Evolutionary conservation across 1,139 yeast species (phyloP).

Genomic region (Blastobotrys aristatus): DNA sequence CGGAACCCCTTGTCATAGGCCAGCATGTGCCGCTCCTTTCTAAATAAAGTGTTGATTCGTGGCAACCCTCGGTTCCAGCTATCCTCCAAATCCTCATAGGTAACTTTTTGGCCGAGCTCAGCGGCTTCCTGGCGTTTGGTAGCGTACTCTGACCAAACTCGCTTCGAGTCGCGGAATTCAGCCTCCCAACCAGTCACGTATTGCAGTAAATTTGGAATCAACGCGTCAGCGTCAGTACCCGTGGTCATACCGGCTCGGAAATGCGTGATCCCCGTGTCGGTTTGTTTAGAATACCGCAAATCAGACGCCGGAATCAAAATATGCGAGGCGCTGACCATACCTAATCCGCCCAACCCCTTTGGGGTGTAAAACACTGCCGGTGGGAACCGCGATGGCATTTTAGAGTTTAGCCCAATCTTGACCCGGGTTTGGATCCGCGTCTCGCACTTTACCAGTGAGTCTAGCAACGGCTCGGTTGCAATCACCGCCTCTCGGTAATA

Average conservation of each 20-base stretch:
- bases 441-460: conserved; percentile 82
- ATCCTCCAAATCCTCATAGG: conserved; percentile 89
- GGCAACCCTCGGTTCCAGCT: conserved; percentile 98
- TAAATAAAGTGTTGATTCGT: conserved; percentile 89
- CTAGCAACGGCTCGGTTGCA: conserved; percentile 72
- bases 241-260: conserved; percentile 89
- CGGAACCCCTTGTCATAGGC: conserved; percentile 96
- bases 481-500: conserved; percentile 92
- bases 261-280: conserved; percentile 92
- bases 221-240: conserved; percentile 56
- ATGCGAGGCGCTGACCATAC: conserved; percentile 97
- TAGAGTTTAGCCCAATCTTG: conserved; percentile 90
- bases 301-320: conserved; percentile 92
- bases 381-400: conserved; percentile 98
- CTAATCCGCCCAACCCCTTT: conserved; percentile 93
- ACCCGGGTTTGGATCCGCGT: conserved; percentile 92
- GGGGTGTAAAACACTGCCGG: conserved; percentile 99
- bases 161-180: conserved; percentile 86
- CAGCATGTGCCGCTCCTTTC: conserved; percentile 88
- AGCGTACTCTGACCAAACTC: conserved; percentile 98
- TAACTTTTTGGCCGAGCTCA: conserved; percentile 77
- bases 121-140: conserved; percentile 83
- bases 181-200: conserved; percentile 96
- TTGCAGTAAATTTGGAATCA: conserved; percentile 90
- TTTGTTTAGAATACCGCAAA: conserved; percentile 84